Base-by-base conservation (phyloP, 2,329 filamentous ascomycete genomes). In the Chalaropsis ovoidea region DNA sequence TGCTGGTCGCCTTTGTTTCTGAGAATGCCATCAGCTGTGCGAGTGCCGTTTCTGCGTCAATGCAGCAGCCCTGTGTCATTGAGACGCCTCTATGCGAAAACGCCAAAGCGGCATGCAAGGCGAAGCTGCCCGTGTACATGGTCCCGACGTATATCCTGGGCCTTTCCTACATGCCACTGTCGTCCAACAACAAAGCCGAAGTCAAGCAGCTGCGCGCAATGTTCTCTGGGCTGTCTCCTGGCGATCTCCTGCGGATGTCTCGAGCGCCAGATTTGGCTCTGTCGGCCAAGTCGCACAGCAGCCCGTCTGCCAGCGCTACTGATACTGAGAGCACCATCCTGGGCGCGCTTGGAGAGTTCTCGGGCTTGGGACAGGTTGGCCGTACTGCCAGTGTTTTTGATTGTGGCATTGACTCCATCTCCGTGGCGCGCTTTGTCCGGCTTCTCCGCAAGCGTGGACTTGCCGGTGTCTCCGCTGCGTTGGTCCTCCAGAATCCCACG, bases 121-220 rank as follows among this genome's bases (percentile, higher is more conserved):
- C 82, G 1, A 83, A 79, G 24, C 80, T 96, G 2, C 89, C 92
- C 0, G 82, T 81, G 0, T 96, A 96, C 73, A 96, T 96, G 92
- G 83, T 96, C 1, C 93, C 92, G 0, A 92, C 90, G 0, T 89
- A 94, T 71, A 85, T 95, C 67, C 77, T 96, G 27, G 82, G 82
- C 2, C 76, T 96, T 7, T 81, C 85, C 0, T 80, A 77, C 7
- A 85, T 96, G 64, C 92, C 92, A 0, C 78, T 96, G 0, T 95
- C 90, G 0, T 78, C 88, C 6, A 96, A 96, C 73, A 96, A 96
- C 75, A 96, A 96, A 72, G 87, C 88, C 0, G 91, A 96, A 70
- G 79, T 81, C 6, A 93, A 88, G 71, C 78, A 80, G 43, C 75
- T 96, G 2, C 86, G 82, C 66, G 74, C 76, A 0, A 75, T 95